Evolutionary conservation across 1,284 basidiomycete genomes (phyloP).

Genomic region (Amylostereum areolatum): DNA sequence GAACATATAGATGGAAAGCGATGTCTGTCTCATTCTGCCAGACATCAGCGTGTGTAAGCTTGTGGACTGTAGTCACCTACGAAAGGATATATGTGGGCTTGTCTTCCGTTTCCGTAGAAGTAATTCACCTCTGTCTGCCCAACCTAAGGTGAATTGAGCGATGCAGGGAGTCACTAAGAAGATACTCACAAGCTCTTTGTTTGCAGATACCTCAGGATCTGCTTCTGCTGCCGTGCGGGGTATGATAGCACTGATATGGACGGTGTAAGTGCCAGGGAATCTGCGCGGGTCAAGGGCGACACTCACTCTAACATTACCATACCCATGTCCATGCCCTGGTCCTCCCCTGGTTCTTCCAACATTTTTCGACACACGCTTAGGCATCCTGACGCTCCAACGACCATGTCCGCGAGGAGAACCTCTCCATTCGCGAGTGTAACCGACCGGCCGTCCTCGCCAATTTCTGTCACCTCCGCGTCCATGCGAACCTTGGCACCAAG

Average conservation of each 20-base stretch:
- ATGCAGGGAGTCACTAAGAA: conserved; percentile 3
- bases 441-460: conserved; percentile 28
- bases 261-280: conserved; percentile 1
- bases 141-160: too few species aligned
- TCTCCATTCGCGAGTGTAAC: conserved; percentile 40
- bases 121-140: too few species aligned
- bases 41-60: too few species aligned
- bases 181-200: background rate
- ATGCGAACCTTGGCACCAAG: conserved; percentile 38
- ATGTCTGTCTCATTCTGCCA: too few species aligned
- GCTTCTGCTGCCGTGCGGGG: conserved; percentile 31
- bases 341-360: conserved; percentile 10
- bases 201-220: conserved; percentile 29
- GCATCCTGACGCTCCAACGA: conserved; percentile 63
- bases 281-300: background rate
- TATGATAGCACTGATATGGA: conserved; percentile 35
- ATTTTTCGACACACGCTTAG: conserved; percentile 27
- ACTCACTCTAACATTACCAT: conserved; percentile 42
- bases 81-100: too few species aligned
- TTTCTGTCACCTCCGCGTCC: conserved; percentile 31
- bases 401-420: conserved; percentile 44
- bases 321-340: conserved; percentile 13
- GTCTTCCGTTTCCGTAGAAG: too few species aligned
- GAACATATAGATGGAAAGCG: too few species aligned
- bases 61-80: too few species aligned